Conservation (phyloP, 139 green algal genomes). For the Coelastrella sp. region DNA sequence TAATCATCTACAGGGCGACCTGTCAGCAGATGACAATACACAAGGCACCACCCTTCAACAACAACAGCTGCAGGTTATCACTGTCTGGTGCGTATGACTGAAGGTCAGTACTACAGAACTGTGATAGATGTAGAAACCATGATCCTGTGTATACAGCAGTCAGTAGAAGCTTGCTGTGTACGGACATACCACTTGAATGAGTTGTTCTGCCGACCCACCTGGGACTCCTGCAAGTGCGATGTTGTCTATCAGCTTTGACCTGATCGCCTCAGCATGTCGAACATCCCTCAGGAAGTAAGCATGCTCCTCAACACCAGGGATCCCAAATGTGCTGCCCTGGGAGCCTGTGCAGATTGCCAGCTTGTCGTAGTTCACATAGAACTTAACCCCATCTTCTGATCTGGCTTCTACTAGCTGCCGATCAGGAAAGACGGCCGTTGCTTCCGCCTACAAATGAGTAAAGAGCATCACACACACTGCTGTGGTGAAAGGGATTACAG, state of each 20-base stretch:
- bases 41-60: neutral
- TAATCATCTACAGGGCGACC: conserved; percentile 46
- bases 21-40: neutral
- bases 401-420: conserved; percentile 58
- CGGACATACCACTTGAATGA: neutral
- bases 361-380: conserved; percentile 80
- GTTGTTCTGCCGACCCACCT: neutral
- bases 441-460: neutral
- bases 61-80: neutral
- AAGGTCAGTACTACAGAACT: too few relatives aligned
- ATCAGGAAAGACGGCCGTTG: conserved; percentile 51
- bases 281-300: conserved; percentile 81
- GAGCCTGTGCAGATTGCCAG: conserved; percentile 84
- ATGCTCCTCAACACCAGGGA: conserved; percentile 86
- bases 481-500: too few relatives aligned
- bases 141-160: too few relatives aligned
- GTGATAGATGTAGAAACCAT: too few relatives aligned
- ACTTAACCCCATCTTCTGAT: conserved; percentile 64
- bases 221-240: conserved; percentile 77
- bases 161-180: too few relatives aligned
- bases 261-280: conserved; percentile 69
- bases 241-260: conserved; percentile 77
- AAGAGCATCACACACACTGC: neutral
- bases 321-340: conserved; percentile 90
- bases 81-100: neutral